Evolutionary conservation across 257 asterid genomes (phyloP).

Genomic region (Mentha longifolia): DNA sequence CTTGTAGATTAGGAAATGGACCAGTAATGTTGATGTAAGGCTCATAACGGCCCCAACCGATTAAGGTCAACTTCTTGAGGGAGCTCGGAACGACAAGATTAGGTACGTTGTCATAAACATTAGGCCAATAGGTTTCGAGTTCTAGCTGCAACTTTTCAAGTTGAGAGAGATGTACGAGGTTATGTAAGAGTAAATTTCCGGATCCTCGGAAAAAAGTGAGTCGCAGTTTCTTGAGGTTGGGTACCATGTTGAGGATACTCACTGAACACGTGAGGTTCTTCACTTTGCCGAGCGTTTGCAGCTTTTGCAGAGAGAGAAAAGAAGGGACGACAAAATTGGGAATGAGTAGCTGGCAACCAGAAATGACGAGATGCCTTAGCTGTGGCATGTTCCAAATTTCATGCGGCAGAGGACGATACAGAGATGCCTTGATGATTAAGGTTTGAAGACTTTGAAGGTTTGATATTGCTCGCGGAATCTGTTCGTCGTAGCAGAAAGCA

Average conservation of each 20-base stretch:
- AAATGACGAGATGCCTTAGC: conserved; percentile 19
- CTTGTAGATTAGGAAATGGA: conserved; percentile 31
- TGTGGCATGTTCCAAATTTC: no score
- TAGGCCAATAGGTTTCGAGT: neutral
- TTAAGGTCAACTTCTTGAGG: conserved; percentile 21
- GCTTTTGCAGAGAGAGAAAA: neutral
- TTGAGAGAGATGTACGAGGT: neutral
- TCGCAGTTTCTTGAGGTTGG: neutral
- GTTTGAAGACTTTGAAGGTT: conserved; percentile 27
- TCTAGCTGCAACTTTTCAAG: conserved; percentile 15
- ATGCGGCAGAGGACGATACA: conserved; percentile 17
- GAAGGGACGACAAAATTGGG: neutral
- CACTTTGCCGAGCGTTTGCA: conserved; percentile 16
- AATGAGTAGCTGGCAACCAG: neutral
- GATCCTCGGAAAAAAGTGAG: neutral
- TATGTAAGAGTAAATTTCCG: neutral
- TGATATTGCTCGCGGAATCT: conserved; percentile 5
- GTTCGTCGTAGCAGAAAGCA: neutral
- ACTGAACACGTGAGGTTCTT: neutral
- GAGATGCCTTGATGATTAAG: neutral
- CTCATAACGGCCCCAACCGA: no score
- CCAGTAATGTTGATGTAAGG: conserved; percentile 9
- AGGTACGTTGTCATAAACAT: neutral
- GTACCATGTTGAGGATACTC: neutral
- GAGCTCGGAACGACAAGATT: neutral